Conservation (phyloP, 345 rosid species). For the Ceriops decandra region DNA sequence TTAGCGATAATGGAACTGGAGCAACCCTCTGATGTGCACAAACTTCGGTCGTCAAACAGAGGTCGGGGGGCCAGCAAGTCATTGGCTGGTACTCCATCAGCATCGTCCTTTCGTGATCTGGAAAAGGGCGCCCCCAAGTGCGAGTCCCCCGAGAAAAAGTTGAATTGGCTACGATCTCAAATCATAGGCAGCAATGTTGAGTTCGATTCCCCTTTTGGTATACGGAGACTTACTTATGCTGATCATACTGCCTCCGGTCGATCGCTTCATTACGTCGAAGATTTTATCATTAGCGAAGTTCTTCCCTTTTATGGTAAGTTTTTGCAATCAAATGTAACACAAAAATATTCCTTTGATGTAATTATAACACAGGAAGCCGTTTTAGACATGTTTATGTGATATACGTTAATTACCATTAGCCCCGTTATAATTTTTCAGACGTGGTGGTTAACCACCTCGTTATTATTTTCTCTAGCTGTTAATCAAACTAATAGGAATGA, state of each 20-base stretch:
- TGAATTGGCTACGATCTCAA: conserved; percentile 50
- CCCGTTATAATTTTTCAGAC: too few relatives aligned
- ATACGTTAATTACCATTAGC: too few relatives aligned
- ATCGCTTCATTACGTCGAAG: conserved; percentile 47
- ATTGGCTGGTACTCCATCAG: too few relatives aligned
- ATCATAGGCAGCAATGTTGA: conserved; percentile 36
- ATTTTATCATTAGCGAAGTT: conserved; percentile 41
- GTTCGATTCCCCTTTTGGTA: conserved; percentile 54
- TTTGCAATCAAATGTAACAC: neutral
- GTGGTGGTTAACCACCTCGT: too few relatives aligned
- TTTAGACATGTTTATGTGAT: too few relatives aligned
- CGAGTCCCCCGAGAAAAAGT: conserved; percentile 21
- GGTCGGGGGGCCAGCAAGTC: too few relatives aligned
- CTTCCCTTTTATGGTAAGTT: conserved; percentile 53
- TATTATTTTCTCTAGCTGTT: too few relatives aligned
- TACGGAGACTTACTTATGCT: conserved; percentile 41
- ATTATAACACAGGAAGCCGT: too few relatives aligned
- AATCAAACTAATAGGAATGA: neutral
- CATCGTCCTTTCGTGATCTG: conserved; percentile 1
- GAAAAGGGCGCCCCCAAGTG: conserved; percentile 29
- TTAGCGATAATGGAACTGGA: too few relatives aligned
- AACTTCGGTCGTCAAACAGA: too few relatives aligned
- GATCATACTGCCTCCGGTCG: conserved; percentile 65
- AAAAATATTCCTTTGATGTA: neutral
- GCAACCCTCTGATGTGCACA: too few relatives aligned